phyloP scores from a whole-genome alignment of 306 rosid genomes.

The Lathyrus aphaca region DNA sequence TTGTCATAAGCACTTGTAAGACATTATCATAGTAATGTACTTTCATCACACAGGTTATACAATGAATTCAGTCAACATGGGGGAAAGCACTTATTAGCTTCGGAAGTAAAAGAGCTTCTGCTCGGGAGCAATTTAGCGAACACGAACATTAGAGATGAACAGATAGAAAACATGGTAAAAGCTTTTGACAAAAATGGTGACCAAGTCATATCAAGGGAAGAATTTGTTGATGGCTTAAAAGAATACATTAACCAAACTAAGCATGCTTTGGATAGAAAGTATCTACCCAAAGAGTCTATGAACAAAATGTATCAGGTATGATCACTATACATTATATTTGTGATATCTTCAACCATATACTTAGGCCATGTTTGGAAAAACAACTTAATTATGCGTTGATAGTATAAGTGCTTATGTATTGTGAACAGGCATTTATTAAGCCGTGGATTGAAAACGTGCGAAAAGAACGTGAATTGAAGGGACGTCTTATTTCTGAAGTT shows the following conservation, averaged over 20 bases:
- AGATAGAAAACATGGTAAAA: conserved; percentile 48
- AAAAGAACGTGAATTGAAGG: conserved; percentile 50
- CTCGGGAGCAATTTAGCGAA: conserved; percentile 41
- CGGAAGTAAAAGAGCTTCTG: conserved; percentile 50
- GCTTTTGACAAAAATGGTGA: conserved; percentile 55
- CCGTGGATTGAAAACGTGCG: conserved; percentile 59
- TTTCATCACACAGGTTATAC: conserved; percentile 46
- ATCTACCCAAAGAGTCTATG: conserved; percentile 47
- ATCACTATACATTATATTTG: too few species aligned
- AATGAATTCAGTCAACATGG: conserved; percentile 54
- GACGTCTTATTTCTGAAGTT: conserved; percentile 47
- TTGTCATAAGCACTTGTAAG: too few species aligned
- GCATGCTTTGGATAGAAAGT: conserved; percentile 50
- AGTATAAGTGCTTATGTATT: not conserved
- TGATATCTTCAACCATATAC: too few species aligned
- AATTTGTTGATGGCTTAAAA: conserved; percentile 60
- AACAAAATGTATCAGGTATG: conserved; percentile 50
- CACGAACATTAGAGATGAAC: conserved; percentile 42
- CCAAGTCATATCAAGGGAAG: conserved; percentile 55
- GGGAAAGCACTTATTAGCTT: conserved; percentile 39
- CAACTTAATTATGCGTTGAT: not conserved
- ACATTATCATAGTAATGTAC: too few species aligned
- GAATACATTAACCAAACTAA: conserved; percentile 51
- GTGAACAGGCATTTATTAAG: conserved; percentile 44
- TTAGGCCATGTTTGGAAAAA: too few species aligned